Conservation (phyloP, 495 filamentous ascomycete genomes). For the Penicilliopsis zonata region DNA sequence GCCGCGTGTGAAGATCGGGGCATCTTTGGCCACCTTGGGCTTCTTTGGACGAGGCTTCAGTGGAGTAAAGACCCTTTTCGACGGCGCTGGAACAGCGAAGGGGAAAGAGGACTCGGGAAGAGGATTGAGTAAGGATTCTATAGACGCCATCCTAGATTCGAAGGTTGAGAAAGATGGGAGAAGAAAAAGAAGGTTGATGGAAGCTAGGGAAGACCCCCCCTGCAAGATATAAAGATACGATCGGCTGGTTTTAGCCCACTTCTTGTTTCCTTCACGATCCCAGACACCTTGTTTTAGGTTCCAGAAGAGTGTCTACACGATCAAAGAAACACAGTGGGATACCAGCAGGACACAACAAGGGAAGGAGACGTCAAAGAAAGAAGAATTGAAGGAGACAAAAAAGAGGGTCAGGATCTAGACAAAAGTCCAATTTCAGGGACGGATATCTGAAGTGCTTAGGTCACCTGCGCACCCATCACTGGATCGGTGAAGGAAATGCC, state of each 20-base stretch:
- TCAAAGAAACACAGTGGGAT: conserved; percentile 1
- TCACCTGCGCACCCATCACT: neutral
- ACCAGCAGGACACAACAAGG: neutral
- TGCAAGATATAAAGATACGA: neutral
- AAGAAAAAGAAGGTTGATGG: conserved; percentile 1
- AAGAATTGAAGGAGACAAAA: neutral
- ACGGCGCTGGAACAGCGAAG: conserved; percentile 9
- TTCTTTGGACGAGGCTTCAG: conserved; percentile 22
- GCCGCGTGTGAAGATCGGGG: conserved; percentile 43
- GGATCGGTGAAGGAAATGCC: conserved; percentile 2
- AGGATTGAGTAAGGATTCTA: conserved; percentile 21
- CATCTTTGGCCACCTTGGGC: conserved; percentile 45
- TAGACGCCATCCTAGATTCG: conserved; percentile 17
- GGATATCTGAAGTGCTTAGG: neutral
- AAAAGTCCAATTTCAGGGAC: neutral
- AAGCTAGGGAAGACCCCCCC: conserved; percentile 1
- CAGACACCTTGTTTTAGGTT: neutral
- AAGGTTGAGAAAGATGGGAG: conserved; percentile 1
- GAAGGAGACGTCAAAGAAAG: neutral
- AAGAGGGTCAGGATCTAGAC: conserved; percentile 2
- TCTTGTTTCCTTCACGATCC: neutral
- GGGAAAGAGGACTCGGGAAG: conserved; percentile 5
- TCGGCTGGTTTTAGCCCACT: neutral
- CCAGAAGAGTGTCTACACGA: conserved; percentile 1
- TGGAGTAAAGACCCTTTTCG: conserved; percentile 6